These are phyloP conservation scores for Phytophthora sojae DNA, from an alignment of 352 stramenopile genomes.

Conservation along the genomic window DNA sequence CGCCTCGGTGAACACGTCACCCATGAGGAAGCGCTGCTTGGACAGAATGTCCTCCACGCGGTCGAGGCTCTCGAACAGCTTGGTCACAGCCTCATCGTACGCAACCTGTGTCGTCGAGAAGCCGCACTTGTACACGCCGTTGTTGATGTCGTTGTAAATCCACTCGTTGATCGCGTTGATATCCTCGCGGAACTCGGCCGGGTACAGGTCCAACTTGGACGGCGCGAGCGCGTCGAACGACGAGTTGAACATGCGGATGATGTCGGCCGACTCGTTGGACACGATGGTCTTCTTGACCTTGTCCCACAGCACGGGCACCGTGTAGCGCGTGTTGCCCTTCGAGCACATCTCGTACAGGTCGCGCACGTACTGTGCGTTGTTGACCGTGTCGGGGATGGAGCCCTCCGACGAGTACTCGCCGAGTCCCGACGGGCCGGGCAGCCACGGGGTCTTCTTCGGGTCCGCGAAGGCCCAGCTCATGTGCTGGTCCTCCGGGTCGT, in stretches of 20 bases:
- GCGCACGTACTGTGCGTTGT: constrained; percentile 69
- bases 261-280: constrained; percentile 95
- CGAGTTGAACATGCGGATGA: constrained; percentile 93
- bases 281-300: constrained; percentile 92
- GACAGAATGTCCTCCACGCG: constrained; percentile 73
- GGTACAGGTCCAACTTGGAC: constrained; percentile 83
- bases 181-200: constrained; percentile 68
- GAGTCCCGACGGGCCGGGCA: constrained; percentile 69
- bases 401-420: constrained; percentile 76
- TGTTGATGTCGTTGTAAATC: constrained; percentile 94
- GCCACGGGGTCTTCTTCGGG: constrained; percentile 63
- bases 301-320: constrained; percentile 94
- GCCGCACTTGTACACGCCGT: constrained; percentile 93
- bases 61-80: constrained; percentile 78
- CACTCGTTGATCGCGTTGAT: constrained; percentile 93
- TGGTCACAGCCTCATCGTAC: constrained; percentile 85
- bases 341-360: constrained; percentile 86
- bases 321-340: constrained; percentile 83
- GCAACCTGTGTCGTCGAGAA: constrained; percentile 90
- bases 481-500: constrained; percentile 74
- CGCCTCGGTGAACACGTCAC: constrained; percentile 77
- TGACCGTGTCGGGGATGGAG: constrained; percentile 69
- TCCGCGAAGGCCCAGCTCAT: constrained; percentile 88
- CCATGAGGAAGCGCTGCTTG: constrained; percentile 70
- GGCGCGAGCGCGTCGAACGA: constrained; percentile 80